These are phyloP conservation scores for Vigna radiata DNA, from an alignment of 306 rosid genomes.

Conservation along the genomic window DNA sequence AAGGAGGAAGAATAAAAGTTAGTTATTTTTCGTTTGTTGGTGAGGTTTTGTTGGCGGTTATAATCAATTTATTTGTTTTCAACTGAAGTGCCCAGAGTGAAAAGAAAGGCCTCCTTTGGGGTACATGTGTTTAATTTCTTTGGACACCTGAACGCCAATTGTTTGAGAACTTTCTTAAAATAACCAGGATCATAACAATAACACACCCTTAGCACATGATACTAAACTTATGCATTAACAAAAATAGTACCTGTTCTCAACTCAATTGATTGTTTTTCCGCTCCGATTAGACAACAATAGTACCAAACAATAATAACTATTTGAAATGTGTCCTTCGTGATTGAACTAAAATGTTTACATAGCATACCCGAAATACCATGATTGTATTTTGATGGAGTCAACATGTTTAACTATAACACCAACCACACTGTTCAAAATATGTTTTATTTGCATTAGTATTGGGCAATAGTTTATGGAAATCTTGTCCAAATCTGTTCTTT, in stretches of 20 bases:
- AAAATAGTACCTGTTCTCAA: not conserved
- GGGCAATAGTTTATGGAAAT: not conserved
- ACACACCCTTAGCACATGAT: slow-evolving; percentile 14
- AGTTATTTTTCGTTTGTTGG: no score
- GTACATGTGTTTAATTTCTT: no score
- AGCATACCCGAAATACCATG: not conserved
- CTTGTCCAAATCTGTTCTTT: slow-evolving; percentile 11
- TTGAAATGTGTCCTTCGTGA: slow-evolving; percentile 6
- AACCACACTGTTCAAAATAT: slow-evolving; percentile 14
- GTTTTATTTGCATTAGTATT: not conserved
- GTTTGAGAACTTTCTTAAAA: no score
- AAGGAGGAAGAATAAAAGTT: no score
- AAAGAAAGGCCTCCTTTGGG: no score
- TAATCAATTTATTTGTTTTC: no score
- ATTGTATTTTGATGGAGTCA: slow-evolving; percentile 5
- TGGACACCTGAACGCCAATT: no score
- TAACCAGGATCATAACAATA: no score
- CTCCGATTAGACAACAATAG: slow-evolving; percentile 26
- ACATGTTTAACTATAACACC: slow-evolving; percentile 13
- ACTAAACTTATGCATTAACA: slow-evolving; percentile 1
- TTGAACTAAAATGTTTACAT: not conserved
- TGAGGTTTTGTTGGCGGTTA: no score
- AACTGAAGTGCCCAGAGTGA: no score
- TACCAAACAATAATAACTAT: slow-evolving; percentile 8
- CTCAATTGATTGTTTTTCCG: slow-evolving; percentile 20